Base-by-base conservation (phyloP, 768 basidiomycete species). In the Rhizopogon vinicolor region DNA sequence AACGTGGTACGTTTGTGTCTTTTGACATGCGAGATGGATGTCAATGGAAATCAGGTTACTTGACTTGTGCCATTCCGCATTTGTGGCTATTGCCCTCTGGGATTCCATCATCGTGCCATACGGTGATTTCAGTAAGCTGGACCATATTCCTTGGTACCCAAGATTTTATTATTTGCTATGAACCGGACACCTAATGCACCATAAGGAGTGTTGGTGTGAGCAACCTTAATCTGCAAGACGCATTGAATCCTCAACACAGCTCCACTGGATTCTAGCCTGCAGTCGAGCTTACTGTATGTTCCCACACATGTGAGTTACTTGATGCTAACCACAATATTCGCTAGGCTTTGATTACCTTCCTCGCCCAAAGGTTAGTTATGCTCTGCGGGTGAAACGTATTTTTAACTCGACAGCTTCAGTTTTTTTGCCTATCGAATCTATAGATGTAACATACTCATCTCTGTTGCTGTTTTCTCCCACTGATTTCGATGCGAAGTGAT, bases 361-460 rank as follows among this genome's bases (percentile, higher is more conserved):
- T 68, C 8, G 53, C 55, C 18, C 65, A 66, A 61, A 59, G 57
- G 65, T 54, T 10, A 53, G 55, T 35, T 18, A 12, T 46, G 16
- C 25, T 7, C n/a, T 0, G 7, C n/a, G 6, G 19, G 16, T 9
- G 7, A 5, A 25, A 0, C 4, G 5, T 28, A 16, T 0, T 40
- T 13, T 31, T 46, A 35, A 31, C 37, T 35, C 7, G 10, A 31
- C 6, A 40, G 14, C 19, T 22, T 39, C 25, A 66, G 65, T 31
- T 63, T 65, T 49, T 65, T 68, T 41, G 57, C 56, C 8, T 53
- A 65, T 43, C 61, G 66, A 33, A 67, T 68, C 56, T 65, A 68
- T 31, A 58, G 48, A 58, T 40, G 65, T 67, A 13, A 13, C 7
- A n/a, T 52, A 16, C 22, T 2, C 39, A 18, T 16, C 41, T 9